Evolutionary conservation across 306 rosid species (phyloP), one percentile per base, ranked within the genome.

Genomic region (Castanopsis chinensis): DNA sequence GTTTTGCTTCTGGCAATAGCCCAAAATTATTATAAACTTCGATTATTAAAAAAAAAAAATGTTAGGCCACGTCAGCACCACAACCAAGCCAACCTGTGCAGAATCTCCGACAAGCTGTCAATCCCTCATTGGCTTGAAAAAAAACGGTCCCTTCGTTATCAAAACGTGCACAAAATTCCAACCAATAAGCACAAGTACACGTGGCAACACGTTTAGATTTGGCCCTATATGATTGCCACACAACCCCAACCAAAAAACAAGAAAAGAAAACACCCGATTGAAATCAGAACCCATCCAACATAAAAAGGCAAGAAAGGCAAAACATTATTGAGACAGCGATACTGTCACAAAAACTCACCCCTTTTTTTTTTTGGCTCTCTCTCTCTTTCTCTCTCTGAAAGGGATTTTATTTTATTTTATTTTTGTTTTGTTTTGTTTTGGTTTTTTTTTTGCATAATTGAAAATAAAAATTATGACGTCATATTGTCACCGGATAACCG

Each of bases 401-500:
- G 5, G 1, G 14, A 37, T 13, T 37, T 37, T 2, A 5, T 5
- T n/a, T 61, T 25, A 25, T 25, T 25, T 25, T 25, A 25, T 25
- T 25, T 7, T 2, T 51, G 10, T 73, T 78, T 14, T 41, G 45
- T 10, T 8, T 41, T 19, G 32, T 10, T 76, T 27, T 69, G 3
- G 14, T 28, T 25, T 6, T 12, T 18, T 25, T 5, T n/a, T 4
- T 35, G 5, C 3, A 43, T 43, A 33, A 19, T 10, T 6, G 1
- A 8, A 5, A 12, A 0, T 20, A 11, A 25, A 5, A 19, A 28
- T 45, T 3, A 87, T 89, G 94, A 37, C 80, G 59, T 76, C 87
- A 64, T 78, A 85, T 33, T 51, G 80, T 79, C 80, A 84, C 75
- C 90, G 81, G 77, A 37, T 85, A 1, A 58, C 59, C 51, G 72